Percentiles rank a stretch among this genome's conserved stretches.
Evolutionary conservation across 2,329 filamentous ascomycete species (phyloP).

Genomic region (Diaporthe velutina): DNA sequence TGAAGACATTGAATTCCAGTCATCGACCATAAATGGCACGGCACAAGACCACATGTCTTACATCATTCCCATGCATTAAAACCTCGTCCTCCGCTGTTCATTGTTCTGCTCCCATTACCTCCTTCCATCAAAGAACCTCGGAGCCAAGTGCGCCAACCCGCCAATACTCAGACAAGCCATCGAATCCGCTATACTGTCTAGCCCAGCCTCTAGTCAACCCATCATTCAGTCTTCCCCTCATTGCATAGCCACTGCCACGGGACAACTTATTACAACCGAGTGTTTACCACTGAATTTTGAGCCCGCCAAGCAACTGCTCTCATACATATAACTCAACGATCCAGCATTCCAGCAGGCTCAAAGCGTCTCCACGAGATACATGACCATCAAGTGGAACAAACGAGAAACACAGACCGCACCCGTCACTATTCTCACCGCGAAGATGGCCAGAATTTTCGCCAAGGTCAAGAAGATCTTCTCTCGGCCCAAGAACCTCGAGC

Average conservation of each 20-base stretch:
- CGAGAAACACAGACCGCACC: background rate
- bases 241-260: slow-evolving; percentile 8
- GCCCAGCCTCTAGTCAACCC: slow-evolving; percentile 15
- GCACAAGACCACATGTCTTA: slow-evolving; percentile 1
- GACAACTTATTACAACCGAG: background rate
- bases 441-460: slow-evolving; percentile 28
- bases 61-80: background rate
- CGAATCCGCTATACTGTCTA: background rate
- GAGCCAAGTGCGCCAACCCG: slow-evolving; percentile 20
- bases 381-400: background rate
- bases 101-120: background rate
- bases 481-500: slow-evolving; percentile 27
- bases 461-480: slow-evolving; percentile 33
- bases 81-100: background rate
- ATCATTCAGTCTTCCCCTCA: slow-evolving; percentile 1
- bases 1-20: slow-evolving; percentile 27
- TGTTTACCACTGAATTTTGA: background rate
- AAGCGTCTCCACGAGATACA: background rate
- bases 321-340: background rate
- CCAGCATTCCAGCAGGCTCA: background rate
- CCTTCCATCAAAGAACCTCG: background rate
- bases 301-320: background rate
- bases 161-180: slow-evolving; percentile 13
- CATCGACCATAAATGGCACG: background rate
- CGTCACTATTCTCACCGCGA: background rate